Evolutionary conservation across 352 stramenopile species (phyloP).

Genomic region (Globisporangium recalcitrans): DNA sequence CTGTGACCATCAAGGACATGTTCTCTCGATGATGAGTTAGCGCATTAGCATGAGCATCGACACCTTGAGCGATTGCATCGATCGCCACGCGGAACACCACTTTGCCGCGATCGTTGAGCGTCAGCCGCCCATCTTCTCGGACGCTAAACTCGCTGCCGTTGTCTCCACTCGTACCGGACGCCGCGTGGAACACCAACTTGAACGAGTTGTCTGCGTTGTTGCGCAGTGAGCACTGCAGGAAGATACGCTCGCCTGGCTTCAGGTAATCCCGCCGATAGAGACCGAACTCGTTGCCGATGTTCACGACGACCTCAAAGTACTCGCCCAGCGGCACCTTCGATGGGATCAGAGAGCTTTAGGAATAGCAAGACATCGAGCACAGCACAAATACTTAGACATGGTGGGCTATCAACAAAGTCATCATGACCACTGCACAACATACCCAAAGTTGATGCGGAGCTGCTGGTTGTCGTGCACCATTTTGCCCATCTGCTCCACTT

Average conservation of each 20-base stretch:
- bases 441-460: slow-evolving; percentile 78
- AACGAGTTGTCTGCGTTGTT: slow-evolving; percentile 26
- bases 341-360: slow-evolving; percentile 48
- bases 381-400: background rate
- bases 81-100: slow-evolving; percentile 45
- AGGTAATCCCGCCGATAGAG: slow-evolving; percentile 64
- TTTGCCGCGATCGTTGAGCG: slow-evolving; percentile 61
- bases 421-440: background rate
- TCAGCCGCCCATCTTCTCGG: slow-evolving; percentile 28
- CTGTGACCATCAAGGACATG: slow-evolving; percentile 37
- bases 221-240: slow-evolving; percentile 44
- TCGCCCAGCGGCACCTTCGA: slow-evolving; percentile 40
- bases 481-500: slow-evolving; percentile 55
- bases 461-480: slow-evolving; percentile 80
- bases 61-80: background rate
- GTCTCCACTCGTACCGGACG: slow-evolving; percentile 6
- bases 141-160: slow-evolving; percentile 9
- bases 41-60: no score
- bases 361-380: background rate
- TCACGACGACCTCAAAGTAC: slow-evolving; percentile 63
- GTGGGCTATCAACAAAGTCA: slow-evolving; percentile 3
- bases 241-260: slow-evolving; percentile 31
- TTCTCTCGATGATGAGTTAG: slow-evolving; percentile 4
- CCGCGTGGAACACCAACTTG: slow-evolving; percentile 24
- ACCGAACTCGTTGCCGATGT: slow-evolving; percentile 80